phyloP scores from a whole-genome alignment of 208 protist species.

The Polymyxa betae region DNA sequence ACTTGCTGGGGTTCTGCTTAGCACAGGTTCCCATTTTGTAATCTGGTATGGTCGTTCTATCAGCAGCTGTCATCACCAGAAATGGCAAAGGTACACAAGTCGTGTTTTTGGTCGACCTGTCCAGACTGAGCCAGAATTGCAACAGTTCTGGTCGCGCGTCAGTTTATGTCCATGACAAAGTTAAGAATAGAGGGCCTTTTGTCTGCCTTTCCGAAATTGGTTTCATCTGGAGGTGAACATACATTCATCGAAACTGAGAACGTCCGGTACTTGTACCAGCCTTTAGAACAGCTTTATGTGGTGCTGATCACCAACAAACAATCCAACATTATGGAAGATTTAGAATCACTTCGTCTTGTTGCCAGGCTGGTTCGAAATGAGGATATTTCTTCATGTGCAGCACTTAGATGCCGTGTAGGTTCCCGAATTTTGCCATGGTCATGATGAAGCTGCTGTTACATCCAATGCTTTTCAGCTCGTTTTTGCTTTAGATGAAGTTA shows the following conservation, averaged over 20 bases:
- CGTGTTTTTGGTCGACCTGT: not conserved
- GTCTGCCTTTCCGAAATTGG: constrained; percentile 58
- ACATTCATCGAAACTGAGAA: constrained; percentile 64
- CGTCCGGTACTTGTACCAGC: constrained; percentile 64
- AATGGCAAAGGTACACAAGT: constrained; percentile 55
- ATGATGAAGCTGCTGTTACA: constrained; percentile 53
- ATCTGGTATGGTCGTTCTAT: constrained; percentile 64
- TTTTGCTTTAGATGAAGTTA: constrained; percentile 64
- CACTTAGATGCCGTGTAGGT: constrained; percentile 1
- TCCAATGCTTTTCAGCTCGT: constrained; percentile 57
- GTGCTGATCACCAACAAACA: constrained; percentile 61
- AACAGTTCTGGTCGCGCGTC: constrained; percentile 58
- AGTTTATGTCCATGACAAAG: constrained; percentile 61
- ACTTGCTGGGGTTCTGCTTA: too few relatives aligned
- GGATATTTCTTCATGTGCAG: constrained; percentile 9
- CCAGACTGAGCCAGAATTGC: not conserved
- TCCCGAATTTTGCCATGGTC: constrained; percentile 50
- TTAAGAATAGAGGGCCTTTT: constrained; percentile 60
- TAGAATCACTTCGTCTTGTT: constrained; percentile 60
- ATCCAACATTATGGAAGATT: constrained; percentile 65
- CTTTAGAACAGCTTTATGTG: constrained; percentile 58
- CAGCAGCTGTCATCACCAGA: constrained; percentile 59
- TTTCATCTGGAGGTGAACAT: constrained; percentile 55
- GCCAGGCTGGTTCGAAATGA: constrained; percentile 58
- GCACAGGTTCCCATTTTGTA: too few relatives aligned